Base-by-base conservation (phyloP, 1,284 basidiomycete species). In the Sanguinoderma infundibulare region DNA sequence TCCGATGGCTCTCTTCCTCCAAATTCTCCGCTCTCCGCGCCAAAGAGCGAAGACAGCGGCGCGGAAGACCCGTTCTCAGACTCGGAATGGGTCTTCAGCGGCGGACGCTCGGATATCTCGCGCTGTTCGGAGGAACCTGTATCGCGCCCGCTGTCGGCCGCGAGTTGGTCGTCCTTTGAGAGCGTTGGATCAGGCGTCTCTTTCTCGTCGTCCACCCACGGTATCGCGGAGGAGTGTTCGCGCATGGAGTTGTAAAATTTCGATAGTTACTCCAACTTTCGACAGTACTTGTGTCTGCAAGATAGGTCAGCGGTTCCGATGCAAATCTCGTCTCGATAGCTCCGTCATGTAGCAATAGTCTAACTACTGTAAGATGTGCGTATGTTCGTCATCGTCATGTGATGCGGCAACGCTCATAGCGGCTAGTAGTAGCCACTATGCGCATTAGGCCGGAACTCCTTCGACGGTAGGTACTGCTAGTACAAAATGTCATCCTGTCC, bases 131-230 rank as follows among this genome's bases (percentile, higher is more conserved):
- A 34, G 15, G 59, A 59, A 15, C 54, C 35, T 0, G 5, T 56
- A 5, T 36, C 59, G 3, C 53, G 53, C 2, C 57, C 64, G 0
- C 46, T 36, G 3, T 66, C 64, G 4, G 60, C 51, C 7, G 54
- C 61, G 22, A 66, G 64, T 51, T 59, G 39, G 61, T 65, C 64
- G 6, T 65, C 61, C 0, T 57, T 49, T 7, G 61, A 39, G 3
- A 65, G 57, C 17, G 34, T 60, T n/a, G 50, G 32, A 14, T 54
- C 56, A 15, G 38, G 12, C 15, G 38, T n/a, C 14, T 36, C 36
- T 22, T 53, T 24, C 10, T 20, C 35, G 24, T 30, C 34, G 12
- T 36, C 42, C 26, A n/a, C n/a, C 8, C 30, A 22, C 2, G 35
- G 32, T 24, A 32, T 56, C 22, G 32, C 24, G 5, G 44, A 56